phyloP scores from a whole-genome alignment of 2,329 filamentous ascomycete species.

The Mollisiaceae sp. region DNA sequence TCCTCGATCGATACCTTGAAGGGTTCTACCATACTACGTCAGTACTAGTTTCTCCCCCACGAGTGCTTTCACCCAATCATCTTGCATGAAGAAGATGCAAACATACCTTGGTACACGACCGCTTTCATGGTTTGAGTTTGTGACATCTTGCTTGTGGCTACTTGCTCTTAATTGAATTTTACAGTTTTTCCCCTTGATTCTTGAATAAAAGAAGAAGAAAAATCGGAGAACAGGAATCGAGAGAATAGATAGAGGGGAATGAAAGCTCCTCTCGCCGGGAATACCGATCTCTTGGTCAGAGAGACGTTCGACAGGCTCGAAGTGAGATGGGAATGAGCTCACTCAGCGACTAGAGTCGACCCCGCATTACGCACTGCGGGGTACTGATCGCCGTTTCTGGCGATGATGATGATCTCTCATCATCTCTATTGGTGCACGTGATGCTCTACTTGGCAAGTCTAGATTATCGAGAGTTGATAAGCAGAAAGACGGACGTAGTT shows the following conservation, averaged over 20 bases:
- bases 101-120: conserved; percentile 34
- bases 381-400: not conserved
- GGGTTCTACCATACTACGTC: conserved; percentile 28
- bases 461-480: not conserved
- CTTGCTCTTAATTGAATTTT: not conserved
- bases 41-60: conserved; percentile 16
- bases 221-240: not conserved
- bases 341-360: conserved; percentile 13
- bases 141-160: conserved; percentile 25
- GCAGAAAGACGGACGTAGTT: not conserved
- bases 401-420: not conserved
- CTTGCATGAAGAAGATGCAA: not conserved
- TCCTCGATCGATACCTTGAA: conserved; percentile 63
- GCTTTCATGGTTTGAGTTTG: conserved; percentile 36
- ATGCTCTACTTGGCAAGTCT: not conserved
- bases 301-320: not conserved
- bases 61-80: not conserved
- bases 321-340: conserved; percentile 4
- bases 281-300: not conserved
- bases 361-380: conserved; percentile 15
- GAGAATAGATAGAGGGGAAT: not conserved
- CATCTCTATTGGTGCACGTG: not conserved
- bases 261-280: conserved; percentile 1
- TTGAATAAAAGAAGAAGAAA: not conserved
- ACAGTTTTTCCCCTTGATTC: not conserved